phyloP scores from a whole-genome alignment of 192 early-diverging fungal species.

The Pilaira anomala region DNA sequence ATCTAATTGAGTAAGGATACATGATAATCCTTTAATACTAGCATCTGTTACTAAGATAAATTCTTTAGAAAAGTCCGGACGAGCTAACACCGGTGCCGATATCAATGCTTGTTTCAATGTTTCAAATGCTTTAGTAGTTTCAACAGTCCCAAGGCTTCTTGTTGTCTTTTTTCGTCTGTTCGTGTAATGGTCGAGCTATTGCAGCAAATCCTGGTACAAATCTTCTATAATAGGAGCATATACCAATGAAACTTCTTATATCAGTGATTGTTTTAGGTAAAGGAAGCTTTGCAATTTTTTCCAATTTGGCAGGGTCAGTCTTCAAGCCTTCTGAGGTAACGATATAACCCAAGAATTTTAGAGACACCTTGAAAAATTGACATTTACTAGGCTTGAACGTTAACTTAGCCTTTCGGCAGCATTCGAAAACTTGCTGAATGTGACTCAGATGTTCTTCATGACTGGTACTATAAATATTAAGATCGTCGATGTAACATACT shows the following conservation, averaged over 20 bases:
- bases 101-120: background rate
- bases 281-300: background rate
- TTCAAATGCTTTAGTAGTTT: background rate
- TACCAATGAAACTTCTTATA: background rate
- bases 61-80: background rate
- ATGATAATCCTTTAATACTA: background rate
- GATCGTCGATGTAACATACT: background rate
- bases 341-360: background rate
- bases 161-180: background rate
- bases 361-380: background rate
- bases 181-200: background rate
- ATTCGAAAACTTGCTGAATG: background rate
- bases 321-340: background rate
- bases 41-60: background rate
- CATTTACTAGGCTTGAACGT: background rate
- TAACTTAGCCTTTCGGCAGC: background rate
- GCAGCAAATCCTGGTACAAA: background rate
- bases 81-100: background rate
- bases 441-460: background rate
- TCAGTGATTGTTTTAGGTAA: background rate
- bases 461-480: background rate
- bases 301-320: background rate
- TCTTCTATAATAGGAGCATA: background rate
- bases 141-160: background rate
- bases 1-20: background rate